Evolutionary conservation across 129 eudicot genomes (phyloP).

Genomic region (Mikania micrantha): DNA sequence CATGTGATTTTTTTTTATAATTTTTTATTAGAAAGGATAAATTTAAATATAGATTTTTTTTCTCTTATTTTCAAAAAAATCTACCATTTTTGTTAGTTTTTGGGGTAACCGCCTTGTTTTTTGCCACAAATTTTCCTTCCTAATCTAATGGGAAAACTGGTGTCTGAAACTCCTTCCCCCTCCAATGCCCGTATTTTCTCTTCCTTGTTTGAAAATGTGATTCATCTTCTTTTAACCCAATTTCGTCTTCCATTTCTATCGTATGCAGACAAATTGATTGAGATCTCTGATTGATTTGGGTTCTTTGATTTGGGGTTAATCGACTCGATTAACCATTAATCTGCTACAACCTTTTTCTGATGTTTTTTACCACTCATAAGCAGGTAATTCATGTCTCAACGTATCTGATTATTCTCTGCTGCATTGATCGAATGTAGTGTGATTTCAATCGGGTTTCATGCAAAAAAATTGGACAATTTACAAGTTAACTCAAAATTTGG

Average conservation of each 20-base stretch:
- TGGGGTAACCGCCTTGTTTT: too few species aligned
- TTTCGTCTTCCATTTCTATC: neutral
- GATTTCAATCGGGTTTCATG: neutral
- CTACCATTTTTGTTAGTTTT: neutral
- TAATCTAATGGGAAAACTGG: conserved; percentile 18
- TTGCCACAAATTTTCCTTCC: conserved; percentile 28
- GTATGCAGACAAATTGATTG: neutral
- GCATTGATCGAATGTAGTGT: neutral
- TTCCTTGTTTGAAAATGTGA: conserved; percentile 18
- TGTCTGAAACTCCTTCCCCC: conserved; percentile 21
- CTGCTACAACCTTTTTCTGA: conserved; percentile 16
- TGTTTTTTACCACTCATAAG: neutral
- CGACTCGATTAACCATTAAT: conserved; percentile 15
- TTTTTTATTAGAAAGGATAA: too few species aligned
- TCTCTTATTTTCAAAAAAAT: too few species aligned
- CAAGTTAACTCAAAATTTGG: neutral
- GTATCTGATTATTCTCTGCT: too few species aligned
- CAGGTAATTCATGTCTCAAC: conserved; percentile 14
- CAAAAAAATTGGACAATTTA: neutral
- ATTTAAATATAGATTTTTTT: too few species aligned
- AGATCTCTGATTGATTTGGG: neutral
- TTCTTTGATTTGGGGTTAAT: conserved; percentile 14
- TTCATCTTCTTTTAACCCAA: neutral
- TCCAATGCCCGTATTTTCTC: conserved; percentile 26
- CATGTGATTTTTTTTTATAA: too few species aligned